Base-by-base conservation (phyloP, 148 eudicot species). In the Vaccinium myrtillus region DNA sequence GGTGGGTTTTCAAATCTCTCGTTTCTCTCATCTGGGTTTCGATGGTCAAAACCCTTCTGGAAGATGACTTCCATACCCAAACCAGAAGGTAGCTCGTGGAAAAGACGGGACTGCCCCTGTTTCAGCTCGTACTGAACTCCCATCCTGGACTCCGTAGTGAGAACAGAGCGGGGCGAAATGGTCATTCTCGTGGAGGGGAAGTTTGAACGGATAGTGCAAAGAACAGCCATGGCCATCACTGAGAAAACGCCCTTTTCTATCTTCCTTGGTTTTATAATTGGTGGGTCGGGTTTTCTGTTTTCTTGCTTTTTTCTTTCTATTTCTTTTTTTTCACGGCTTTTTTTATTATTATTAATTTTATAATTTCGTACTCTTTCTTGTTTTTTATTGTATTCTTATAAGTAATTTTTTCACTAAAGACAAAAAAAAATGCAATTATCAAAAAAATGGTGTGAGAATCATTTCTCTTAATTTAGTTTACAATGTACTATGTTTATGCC, bases 81-180 rank as follows among this genome's bases (percentile, higher is more conserved):
- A 82, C 98, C 98, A 61, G 98, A 94, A 0, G 98, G 95, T 36
- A 96, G 97, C 89, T 94, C 85, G 89, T 96, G 98, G 86, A 93
- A 96, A 49, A 87, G 87, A 87, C 98, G 95, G 59, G 87, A 88
- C 77, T 96, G 96, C 85, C 95, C 95, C 85, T 92, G 87, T 83
- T 92, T 92, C 78, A 94, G 91, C 82, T 89, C 86, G 86, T 92
- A 96, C 3, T 90, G 88, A 2, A 85, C 90, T 59, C 84, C 80
- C 95, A 90, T 91, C 81, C 90, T 91, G 85, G 36, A 65, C 81
- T 80, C 88, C 70, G 32, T 75, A 87, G 77, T 70, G 18, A 81
- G 80, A 21, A 39, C 82, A 9, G 90, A 90, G 5, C 82, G 88
- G 87, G 95, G 87, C 78, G 81, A 87, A 36, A 79, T 36, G 82